Conservation (phyloP, 139 green algal species). For the Chlorella sp. region DNA sequence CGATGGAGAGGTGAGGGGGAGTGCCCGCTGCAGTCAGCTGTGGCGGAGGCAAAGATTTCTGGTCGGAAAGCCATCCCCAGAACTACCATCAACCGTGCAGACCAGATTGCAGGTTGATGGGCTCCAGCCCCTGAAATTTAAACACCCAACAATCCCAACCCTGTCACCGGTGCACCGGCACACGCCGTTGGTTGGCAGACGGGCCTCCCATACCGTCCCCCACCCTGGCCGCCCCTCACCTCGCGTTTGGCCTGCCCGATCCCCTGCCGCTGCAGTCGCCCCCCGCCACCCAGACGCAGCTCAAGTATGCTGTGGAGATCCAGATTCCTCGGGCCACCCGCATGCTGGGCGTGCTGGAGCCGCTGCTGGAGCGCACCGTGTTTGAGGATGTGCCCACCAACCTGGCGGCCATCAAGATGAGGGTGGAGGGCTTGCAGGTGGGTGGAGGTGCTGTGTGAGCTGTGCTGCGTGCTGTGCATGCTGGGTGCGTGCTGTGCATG, state of each 20-base stretch:
- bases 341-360: conserved; percentile 62
- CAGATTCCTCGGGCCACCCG: conserved; percentile 42
- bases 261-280: neutral
- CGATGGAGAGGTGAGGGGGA: neutral
- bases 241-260: neutral
- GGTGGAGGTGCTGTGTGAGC: neutral
- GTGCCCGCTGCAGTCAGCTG: neutral
- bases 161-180: too few species aligned
- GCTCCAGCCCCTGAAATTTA: too few species aligned
- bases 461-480: neutral
- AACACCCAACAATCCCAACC: too few species aligned
- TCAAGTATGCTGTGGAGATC: conserved; percentile 75
- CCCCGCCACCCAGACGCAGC: conserved; percentile 43
- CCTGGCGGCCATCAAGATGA: conserved; percentile 62
- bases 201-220: neutral
- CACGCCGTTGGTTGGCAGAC: neutral
- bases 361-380: conserved; percentile 64
- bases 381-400: conserved; percentile 69
- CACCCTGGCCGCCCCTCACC: neutral
- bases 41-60: neutral
- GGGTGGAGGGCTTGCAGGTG: conserved; percentile 48
- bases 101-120: too few species aligned
- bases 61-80: neutral
- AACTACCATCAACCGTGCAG: too few species aligned
- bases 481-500: neutral